Conservation (phyloP, 345 rosid genomes). For the Punica granatum region DNA sequence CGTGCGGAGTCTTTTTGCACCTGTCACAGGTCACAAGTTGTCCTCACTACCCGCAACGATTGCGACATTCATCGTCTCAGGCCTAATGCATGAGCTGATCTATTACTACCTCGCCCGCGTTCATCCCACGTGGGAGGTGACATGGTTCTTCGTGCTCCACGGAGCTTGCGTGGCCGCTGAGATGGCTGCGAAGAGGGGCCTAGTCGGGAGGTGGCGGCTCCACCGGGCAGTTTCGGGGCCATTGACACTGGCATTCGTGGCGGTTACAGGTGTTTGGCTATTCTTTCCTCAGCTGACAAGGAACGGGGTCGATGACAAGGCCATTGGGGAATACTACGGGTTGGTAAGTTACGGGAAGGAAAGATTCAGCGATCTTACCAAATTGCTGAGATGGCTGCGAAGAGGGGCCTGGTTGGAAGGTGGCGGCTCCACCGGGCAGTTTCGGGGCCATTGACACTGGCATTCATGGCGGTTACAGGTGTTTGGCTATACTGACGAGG, state of each 20-base stretch:
- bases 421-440: conserved; percentile 22
- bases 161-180: conserved; percentile 39
- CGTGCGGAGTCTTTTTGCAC: conserved; percentile 12
- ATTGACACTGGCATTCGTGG: conserved; percentile 27
- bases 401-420: conserved; percentile 20
- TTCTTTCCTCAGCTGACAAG: conserved; percentile 46
- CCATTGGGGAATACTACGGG: conserved; percentile 22
- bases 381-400: conserved; percentile 37
- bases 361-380: no score
- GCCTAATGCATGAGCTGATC: conserved; percentile 57
- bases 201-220: conserved; percentile 21
- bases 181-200: conserved; percentile 28
- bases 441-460: conserved; percentile 27
- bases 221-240: conserved; percentile 24
- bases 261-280: conserved; percentile 33
- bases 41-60: conserved; percentile 27
- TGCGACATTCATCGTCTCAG: conserved; percentile 48
- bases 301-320: conserved; percentile 28
- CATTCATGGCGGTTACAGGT: conserved; percentile 32
- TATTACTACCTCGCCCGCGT: conserved; percentile 33
- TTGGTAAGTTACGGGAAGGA: conserved; percentile 8
- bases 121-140: conserved; percentile 69
- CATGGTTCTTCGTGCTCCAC: conserved; percentile 53
- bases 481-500: conserved; percentile 39
- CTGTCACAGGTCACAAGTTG: conserved; percentile 15